phyloP scores from a whole-genome alignment of 345 rosid genomes.

The Hevea brasiliensis region DNA sequence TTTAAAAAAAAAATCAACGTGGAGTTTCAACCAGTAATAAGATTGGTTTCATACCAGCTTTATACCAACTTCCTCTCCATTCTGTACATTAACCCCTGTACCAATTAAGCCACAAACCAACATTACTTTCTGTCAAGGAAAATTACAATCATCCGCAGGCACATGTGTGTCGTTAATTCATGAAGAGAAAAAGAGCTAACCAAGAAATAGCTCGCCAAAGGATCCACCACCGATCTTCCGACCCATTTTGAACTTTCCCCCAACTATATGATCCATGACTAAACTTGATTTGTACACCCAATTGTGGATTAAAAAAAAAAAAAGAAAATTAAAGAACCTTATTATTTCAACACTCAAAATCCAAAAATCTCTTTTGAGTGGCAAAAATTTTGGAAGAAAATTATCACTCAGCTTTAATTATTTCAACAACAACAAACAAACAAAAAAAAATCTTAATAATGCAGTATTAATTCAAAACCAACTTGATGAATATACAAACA shows the following conservation, averaged over 20 bases:
- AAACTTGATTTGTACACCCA: neutral
- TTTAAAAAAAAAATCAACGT: neutral
- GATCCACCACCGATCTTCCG: slow-evolving; percentile 72
- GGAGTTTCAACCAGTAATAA: neutral
- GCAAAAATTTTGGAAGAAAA: neutral
- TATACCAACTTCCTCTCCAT: slow-evolving; percentile 31
- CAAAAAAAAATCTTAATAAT: neutral
- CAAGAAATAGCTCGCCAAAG: slow-evolving; percentile 63
- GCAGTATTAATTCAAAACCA: neutral
- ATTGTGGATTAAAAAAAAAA: too few species aligned
- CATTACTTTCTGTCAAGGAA: neutral
- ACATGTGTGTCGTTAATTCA: neutral
- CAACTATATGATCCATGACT: slow-evolving; percentile 57
- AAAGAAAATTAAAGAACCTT: neutral
- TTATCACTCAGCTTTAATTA: neutral
- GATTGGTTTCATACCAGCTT: slow-evolving; percentile 19
- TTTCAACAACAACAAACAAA: neutral
- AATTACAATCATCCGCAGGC: neutral
- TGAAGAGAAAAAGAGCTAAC: slow-evolving; percentile 26
- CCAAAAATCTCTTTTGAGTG: slow-evolving; percentile 8
- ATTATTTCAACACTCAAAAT: slow-evolving; percentile 4
- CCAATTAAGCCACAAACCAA: neutral
- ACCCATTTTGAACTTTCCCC: slow-evolving; percentile 60
- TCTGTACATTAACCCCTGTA: slow-evolving; percentile 26
- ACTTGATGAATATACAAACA: neutral